Evolutionary conservation across 768 basidiomycete genomes (phyloP).

Genomic region (Pleurotus platypus): DNA sequence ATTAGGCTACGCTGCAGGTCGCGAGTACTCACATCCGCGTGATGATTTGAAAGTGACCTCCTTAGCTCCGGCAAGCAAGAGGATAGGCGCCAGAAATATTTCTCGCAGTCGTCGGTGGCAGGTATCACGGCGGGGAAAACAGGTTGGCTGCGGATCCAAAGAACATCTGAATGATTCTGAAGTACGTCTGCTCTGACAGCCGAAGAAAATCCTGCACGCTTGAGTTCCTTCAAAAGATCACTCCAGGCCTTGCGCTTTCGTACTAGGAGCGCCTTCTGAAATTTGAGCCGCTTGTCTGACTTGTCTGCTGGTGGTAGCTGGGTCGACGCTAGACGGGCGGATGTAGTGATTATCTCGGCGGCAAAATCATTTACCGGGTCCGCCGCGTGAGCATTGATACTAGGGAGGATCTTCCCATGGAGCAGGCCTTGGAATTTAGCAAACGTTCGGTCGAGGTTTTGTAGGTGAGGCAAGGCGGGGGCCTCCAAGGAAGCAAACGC

Average conservation of each 20-base stretch:
- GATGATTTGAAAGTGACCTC: conserved; percentile 61
- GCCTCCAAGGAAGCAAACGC: conserved; percentile 2
- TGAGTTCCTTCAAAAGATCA: conserved; percentile 87
- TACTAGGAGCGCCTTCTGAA: conserved; percentile 66
- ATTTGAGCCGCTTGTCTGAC: conserved; percentile 54
- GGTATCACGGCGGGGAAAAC: conserved; percentile 22
- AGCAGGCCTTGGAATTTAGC: conserved; percentile 45
- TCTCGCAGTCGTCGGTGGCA: conserved; percentile 43
- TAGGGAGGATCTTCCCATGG: conserved; percentile 33
- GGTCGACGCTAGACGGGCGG: conserved; percentile 50
- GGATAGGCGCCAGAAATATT: conserved; percentile 63
- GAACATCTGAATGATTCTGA: conserved; percentile 44
- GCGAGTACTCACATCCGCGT: conserved; percentile 79
- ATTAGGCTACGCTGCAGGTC: conserved; percentile 80
- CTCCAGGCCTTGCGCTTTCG: conserved; percentile 90
- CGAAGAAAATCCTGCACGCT: conserved; percentile 68
- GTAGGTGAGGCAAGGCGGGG: conserved; percentile 23
- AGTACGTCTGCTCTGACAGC: conserved; percentile 72
- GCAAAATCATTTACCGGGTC: conserved; percentile 52
- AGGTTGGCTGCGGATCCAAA: conserved; percentile 69
- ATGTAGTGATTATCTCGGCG: conserved; percentile 58
- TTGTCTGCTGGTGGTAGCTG: conserved; percentile 37
- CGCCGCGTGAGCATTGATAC: conserved; percentile 37
- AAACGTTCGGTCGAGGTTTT: conserved; percentile 48
- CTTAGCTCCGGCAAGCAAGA: conserved; percentile 66